Evolutionary conservation across 2,329 filamentous ascomycete species (phyloP), one percentile per base, ranked within the genome.

Genomic region (Phoma sp.): DNA sequence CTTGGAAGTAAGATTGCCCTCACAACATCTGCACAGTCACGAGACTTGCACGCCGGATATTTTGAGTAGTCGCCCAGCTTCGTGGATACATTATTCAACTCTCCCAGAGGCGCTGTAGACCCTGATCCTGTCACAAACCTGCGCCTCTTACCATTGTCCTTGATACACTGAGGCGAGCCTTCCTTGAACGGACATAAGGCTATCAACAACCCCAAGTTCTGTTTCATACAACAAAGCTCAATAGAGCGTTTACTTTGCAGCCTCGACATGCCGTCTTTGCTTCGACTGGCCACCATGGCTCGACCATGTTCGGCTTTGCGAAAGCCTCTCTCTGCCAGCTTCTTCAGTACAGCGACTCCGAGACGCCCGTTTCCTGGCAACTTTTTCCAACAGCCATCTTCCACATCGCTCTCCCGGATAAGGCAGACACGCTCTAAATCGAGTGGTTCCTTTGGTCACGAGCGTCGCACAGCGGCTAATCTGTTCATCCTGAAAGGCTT

Each of bases 401-500:
- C 38, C n/a, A 42, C 23, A 49, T 55, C 59, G 14, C 54, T 49
- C 8, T 55, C 57, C 23, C 32, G 37, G 13, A 30, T 50, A 14
- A 22, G 41, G 7, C 30, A 53, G 24, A 8, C 40, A 25, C 57
- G 32, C 40, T 46, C 45, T 42, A 60, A 37, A 35, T 51, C 37
- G 49, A 38, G 32, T 53, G 39, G 52, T 3, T 51, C 18, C 18
- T 18, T 51, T 7, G 52, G 52, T 30, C 22, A 23, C 6, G n/a
- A 42, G 24, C 52, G 52, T 27, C 52, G 22, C 3, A 29, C 24
- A 18, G 46, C 38, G 7, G 47, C 47, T 13, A 56, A 56, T 33
- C 47, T 39, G 32, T 23, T 42, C 7, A 52, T 75, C 27, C 59
- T 77, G 40, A 75, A 71, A 46, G 55, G 62, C 18, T 51, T 79